Evolutionary conservation across 768 basidiomycete genomes (phyloP).

Genomic region (Pisolithus albus): DNA sequence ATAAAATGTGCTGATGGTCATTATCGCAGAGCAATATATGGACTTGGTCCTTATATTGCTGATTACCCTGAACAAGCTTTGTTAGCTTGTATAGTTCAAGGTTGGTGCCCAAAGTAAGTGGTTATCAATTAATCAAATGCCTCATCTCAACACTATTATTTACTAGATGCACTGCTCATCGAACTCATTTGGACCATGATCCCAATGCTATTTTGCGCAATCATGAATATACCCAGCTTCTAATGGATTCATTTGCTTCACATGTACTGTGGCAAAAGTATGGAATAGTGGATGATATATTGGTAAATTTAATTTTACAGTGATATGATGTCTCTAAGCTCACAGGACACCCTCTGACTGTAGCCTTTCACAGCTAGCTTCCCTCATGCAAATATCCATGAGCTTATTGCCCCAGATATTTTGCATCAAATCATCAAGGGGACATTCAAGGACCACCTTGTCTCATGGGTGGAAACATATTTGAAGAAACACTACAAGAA

Average conservation of each 20-base stretch:
- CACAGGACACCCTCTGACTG: neutral
- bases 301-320: constrained; percentile 18
- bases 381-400: constrained; percentile 5
- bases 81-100: constrained; percentile 26
- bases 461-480: constrained; percentile 25
- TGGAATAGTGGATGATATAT: constrained; percentile 27
- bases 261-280: constrained; percentile 28
- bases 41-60: constrained; percentile 33
- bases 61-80: constrained; percentile 36
- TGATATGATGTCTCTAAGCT: neutral
- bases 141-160: constrained; percentile 5
- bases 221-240: constrained; percentile 13
- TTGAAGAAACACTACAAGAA: neutral
- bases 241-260: constrained; percentile 21
- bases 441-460: constrained; percentile 36
- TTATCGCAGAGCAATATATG: constrained; percentile 24
- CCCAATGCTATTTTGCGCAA: constrained; percentile 13
- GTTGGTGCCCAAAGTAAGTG: constrained; percentile 31
- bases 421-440: constrained; percentile 37
- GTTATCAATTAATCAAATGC: neutral
- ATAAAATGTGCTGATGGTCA: constrained; percentile 25
- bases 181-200: constrained; percentile 19
- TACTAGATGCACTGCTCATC: constrained; percentile 20
- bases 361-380: constrained; percentile 1
- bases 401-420: constrained; percentile 5